Conservation (phyloP, 345 rosid species). For the Salix arbutifolia region DNA sequence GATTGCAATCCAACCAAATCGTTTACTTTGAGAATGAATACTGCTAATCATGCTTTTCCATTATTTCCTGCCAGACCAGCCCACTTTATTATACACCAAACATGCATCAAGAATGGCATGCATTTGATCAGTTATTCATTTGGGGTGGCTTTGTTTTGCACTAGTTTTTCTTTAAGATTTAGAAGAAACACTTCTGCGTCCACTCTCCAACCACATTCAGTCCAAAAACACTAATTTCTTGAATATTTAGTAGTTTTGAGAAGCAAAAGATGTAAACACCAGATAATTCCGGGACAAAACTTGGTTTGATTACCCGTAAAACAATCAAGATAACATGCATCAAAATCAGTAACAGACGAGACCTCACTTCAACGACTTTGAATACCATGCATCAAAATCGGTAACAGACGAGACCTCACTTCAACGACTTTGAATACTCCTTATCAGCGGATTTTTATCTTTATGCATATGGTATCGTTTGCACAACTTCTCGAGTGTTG, state of each 20-base stretch:
- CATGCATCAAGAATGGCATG: background rate
- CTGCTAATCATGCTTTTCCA: background rate
- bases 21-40: background rate
- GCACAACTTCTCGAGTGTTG: slow-evolving; percentile 64
- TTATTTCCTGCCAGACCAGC: background rate
- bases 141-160: background rate
- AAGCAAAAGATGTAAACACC: background rate
- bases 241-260: background rate
- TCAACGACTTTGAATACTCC: slow-evolving; percentile 2
- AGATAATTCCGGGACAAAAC: background rate
- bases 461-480: slow-evolving; percentile 49
- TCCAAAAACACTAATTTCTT: background rate
- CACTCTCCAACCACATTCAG: background rate
- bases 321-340: background rate
- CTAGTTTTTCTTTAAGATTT: background rate
- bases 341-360: background rate
- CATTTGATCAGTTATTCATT: background rate
- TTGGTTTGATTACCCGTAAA: background rate
- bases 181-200: background rate
- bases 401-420: background rate
- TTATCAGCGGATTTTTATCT: slow-evolving; percentile 58
- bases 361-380: slow-evolving; percentile 7
- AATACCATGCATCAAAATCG: background rate
- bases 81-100: background rate
- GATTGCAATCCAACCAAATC: background rate